phyloP scores from a whole-genome alignment of 1,284 basidiomycete species.

The Ustilago sp. region DNA sequence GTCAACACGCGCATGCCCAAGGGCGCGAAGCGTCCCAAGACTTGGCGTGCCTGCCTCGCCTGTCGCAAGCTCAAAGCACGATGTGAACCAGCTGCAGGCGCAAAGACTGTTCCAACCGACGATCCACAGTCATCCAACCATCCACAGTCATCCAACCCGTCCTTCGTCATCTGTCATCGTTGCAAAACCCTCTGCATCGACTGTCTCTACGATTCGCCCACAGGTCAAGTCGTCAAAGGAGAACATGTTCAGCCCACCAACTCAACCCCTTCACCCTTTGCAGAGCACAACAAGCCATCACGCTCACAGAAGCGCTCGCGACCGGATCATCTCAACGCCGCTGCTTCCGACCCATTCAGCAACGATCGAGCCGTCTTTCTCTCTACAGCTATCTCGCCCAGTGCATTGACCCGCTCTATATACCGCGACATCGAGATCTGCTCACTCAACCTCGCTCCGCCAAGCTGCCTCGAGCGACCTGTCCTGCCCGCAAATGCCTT shows the following conservation, averaged over 20 bases:
- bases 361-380: slow-evolving; percentile 47
- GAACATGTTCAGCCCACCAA: slow-evolving; percentile 16
- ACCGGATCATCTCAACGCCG: slow-evolving; percentile 11
- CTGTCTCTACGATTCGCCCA: slow-evolving; percentile 40
- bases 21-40: slow-evolving; percentile 51
- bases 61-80: slow-evolving; percentile 53
- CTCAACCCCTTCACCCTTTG: slow-evolving; percentile 22
- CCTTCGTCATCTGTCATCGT: slow-evolving; percentile 43
- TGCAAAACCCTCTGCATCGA: slow-evolving; percentile 55
- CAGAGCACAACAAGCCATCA: slow-evolving; percentile 18
- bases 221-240: slow-evolving; percentile 37
- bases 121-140: slow-evolving; percentile 22
- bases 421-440: slow-evolving; percentile 42
- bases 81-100: slow-evolving; percentile 36
- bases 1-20: slow-evolving; percentile 54
- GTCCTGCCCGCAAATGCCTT: slow-evolving; percentile 30
- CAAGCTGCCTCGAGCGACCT: slow-evolving; percentile 28
- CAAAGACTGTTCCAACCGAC: slow-evolving; percentile 10
- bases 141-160: not conserved
- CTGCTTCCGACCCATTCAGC: slow-evolving; percentile 21
- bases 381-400: slow-evolving; percentile 36
- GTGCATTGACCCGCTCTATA: slow-evolving; percentile 29
- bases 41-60: slow-evolving; percentile 46
- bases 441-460: slow-evolving; percentile 22
- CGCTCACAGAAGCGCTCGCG: slow-evolving; percentile 31